Evolutionary conservation across 768 basidiomycete species (phyloP), one percentile per base, ranked within the genome.

Genomic region (Psilocybe cyanescens): DNA sequence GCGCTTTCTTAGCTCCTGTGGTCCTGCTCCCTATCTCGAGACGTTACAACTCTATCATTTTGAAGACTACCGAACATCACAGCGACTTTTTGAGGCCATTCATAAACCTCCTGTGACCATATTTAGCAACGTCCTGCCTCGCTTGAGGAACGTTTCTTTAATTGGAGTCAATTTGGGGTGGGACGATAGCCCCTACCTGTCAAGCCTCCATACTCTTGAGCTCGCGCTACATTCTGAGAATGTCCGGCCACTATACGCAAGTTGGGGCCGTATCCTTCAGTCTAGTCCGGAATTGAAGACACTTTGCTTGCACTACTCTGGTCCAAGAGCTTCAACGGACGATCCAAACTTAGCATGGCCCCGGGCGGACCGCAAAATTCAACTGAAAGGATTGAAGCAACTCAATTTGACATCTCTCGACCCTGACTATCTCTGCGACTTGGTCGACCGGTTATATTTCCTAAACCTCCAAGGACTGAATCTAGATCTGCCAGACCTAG

Each of bases 131-230:
- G 61, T 68, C 19, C 75, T 86, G 9, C 87, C 86, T 9, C 71
- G 74, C 6, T 72, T 88, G 47, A 78, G 73, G 63, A 83, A 86
- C 67, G 76, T 88, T 53, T 86, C 85, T 16, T 75, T 89, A 50
- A 86, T 87, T 63, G 87, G 87, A 54, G 86, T 89, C 62, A 88
- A 87, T 70, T 79, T 89, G 31, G 83, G 83, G 3, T 89, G 86
- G 86, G 76, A 74, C 3, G 71, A 75, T 24, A 78, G 79, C 30
- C 79, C 82, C 6, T 86, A 82, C 72, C 79, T 88, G 57, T 70
- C 71, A 28, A 76, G 77, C 46, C 76, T 89, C 45, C 74, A 79
- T 30, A 71, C 79, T 52, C 76, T 89, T 45, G 83, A 89, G 70
- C 77, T 87, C 48, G 86, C 86, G 8, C 78, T 89, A 12, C 86